phyloP scores from a whole-genome alignment of 78 protist species.

The slime mould (Dictyostelium discoideum) region DNA sequence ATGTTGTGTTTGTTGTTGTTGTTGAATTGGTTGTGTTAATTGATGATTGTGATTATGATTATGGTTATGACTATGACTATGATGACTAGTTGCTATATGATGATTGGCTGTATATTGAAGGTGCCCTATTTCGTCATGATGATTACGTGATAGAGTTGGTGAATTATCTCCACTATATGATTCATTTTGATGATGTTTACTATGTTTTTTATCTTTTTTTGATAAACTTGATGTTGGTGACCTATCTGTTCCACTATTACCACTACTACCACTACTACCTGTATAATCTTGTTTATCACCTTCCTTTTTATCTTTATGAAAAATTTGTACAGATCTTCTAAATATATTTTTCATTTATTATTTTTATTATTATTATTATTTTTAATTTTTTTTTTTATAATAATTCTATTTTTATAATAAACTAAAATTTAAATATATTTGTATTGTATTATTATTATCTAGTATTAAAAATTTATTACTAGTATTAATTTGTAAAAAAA shows the following conservation, averaged over 20 bases:
- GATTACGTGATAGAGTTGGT: background rate
- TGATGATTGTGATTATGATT: background rate
- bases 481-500: background rate
- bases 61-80: too few species aligned
- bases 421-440: too few species aligned
- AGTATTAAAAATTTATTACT: background rate
- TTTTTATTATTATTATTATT: background rate
- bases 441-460: background rate
- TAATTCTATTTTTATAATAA: too few species aligned
- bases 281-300: constrained; percentile 1
- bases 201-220: constrained; percentile 33
- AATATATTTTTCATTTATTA: constrained; percentile 69
- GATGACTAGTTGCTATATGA: background rate
- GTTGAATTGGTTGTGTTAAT: background rate
- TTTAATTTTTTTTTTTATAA: background rate
- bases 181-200: background rate
- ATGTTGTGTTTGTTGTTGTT: background rate
- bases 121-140: background rate
- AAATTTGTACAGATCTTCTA: constrained; percentile 77
- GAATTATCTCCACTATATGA: background rate
- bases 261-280: background rate
- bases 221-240: background rate
- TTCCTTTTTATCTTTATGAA: constrained; percentile 49
- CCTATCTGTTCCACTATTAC: background rate
- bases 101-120: background rate